Evolutionary conservation across 257 asterid species (phyloP), one percentile per base, ranked within the genome.

Genomic region (Fraxinus anomala): DNA sequence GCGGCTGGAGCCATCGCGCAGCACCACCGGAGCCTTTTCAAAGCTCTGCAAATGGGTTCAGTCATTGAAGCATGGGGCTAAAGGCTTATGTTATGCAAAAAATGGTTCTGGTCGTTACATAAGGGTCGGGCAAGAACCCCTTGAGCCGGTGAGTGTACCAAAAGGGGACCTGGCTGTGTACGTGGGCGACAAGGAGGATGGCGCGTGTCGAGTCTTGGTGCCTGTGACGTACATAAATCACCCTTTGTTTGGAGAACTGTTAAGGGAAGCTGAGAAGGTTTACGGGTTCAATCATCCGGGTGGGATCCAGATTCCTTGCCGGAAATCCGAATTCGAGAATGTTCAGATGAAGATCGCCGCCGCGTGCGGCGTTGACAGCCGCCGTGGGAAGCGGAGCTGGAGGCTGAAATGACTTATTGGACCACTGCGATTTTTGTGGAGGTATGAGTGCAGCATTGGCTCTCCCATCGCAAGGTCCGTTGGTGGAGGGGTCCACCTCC

Each of bases 301-400:
- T 49, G 90, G 94, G 83, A 86, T 92, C 83, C 96, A 92, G 83
- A 89, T 92, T 70, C 96, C 97, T 2, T 92, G 97, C 47, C 94
- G 74, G 24, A 85, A 37, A 79, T 84, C 97, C 42, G 82, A 86
- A 49, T 83, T 92, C 28, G 96, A 92, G 73, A 74, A 73, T 69
- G 86, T 92, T 67, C 85, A 85, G 84, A 85, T 72, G 86, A 83
- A 81, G 79, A 89, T 92, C 59, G 92, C 92, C 72, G 91, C 91
- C 82, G 82, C 80, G 1, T 70, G 72, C 13, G 80, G 83, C 31
- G 88, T 24, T 7, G 77, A 81, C 14, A 59, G 30, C 59, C 3
- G 89, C 77, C 77, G 80, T 56, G 26, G 87, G 24, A 24, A 68
- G 82, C 51, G 84, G 85, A 69, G 83, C 76, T 74, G 82, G 81